These are phyloP conservation scores for Xylaria flabelliformis DNA, from an alignment of 495 filamentous ascomycete species.

Conservation along the genomic window DNA sequence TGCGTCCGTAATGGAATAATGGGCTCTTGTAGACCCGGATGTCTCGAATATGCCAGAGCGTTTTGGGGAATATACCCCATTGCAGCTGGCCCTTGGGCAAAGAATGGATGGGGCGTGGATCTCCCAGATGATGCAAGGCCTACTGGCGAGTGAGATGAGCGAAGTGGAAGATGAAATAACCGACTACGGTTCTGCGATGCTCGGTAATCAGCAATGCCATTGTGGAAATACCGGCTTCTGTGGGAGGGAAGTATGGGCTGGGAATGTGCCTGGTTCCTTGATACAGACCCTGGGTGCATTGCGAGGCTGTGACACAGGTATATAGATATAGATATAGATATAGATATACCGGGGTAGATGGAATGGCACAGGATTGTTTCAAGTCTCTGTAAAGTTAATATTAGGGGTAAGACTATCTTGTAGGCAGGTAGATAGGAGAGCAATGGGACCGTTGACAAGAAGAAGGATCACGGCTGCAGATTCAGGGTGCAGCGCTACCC, in stretches of 20 bases:
- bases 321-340: not conserved
- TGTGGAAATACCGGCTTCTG: slow-evolving; percentile 13
- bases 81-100: slow-evolving; percentile 3
- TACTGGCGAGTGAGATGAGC: not conserved
- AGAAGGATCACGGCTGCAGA: not conserved
- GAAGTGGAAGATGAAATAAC: not conserved
- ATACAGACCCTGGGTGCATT: not conserved
- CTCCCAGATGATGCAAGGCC: slow-evolving; percentile 1
- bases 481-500: not conserved
- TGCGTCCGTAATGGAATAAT: slow-evolving; percentile 17
- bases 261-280: slow-evolving; percentile 6
- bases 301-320: not conserved
- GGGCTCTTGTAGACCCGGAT: slow-evolving; percentile 10
- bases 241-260: slow-evolving; percentile 18
- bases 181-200: not conserved
- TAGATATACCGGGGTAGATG: not conserved
- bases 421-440: not conserved
- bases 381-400: not conserved
- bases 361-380: not conserved
- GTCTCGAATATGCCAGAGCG: not conserved
- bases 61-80: slow-evolving; percentile 18
- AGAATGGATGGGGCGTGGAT: not conserved
- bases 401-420: not conserved
- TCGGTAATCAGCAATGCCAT: not conserved
- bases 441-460: not conserved